Evolutionary conservation across 2,329 filamentous ascomycete genomes (phyloP), one percentile per base, ranked within the genome.

Genomic region (Paecilomyces fulvus): DNA sequence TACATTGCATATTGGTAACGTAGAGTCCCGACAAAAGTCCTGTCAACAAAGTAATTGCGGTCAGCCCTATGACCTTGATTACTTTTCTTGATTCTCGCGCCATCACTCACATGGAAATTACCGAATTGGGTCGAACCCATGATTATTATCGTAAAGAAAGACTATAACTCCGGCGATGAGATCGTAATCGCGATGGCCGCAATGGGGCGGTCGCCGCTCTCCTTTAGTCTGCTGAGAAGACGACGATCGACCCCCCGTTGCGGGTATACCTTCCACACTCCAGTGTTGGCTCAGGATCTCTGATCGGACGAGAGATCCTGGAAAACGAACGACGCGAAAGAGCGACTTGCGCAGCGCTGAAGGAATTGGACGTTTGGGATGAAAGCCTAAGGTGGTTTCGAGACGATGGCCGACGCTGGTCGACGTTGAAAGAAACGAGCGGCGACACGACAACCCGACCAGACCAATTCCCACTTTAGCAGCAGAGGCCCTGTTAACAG

Each of bases 21-120:
- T 92, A 65, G 89, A 89, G 76, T 92, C 88, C 70, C 83, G 86
- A 80, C 89, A 94, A 72, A 94, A 92, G 70, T 87, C 77, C 88
- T 92, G 63, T 64, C 63, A 63, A 59, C 53, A 57, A 59, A 56
- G 56, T 57, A 57, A 56, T 49, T 61, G 56, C 55, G 58, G 61
- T 67, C 61, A 68, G 63, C 58, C 20, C 33, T 28, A 23, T 49
- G 17, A 49, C 25, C 6, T 28, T 12, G 48, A 12, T 4, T 28
- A 49, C 12, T 49, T 49, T 28, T 10, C 20, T 8, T 20, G 25
- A 3, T 23, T 25, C 14, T 25, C 5, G 20, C 20, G 20, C 17
- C 52, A n/a, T 49, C 46, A 71, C 75, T 71, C 73, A 83, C 81
- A 69, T 80, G 70, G 66, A 83, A 83, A 61, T 82, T 81, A 58